These are phyloP conservation scores for Ambrosiella xylebori DNA, from an alignment of 2,329 filamentous ascomycete genomes.

Conservation along the genomic window DNA sequence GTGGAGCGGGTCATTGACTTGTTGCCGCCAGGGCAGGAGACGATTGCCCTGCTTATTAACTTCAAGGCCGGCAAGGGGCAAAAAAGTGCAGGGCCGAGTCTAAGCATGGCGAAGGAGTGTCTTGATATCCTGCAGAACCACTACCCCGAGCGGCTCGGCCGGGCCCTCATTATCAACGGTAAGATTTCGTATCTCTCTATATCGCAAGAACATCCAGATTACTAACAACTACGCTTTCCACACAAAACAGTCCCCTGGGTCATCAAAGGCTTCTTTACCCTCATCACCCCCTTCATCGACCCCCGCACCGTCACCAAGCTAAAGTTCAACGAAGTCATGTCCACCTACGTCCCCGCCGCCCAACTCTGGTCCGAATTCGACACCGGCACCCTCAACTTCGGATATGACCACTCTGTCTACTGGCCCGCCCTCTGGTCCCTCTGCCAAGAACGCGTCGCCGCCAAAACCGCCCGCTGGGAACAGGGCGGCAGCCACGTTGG, in stretches of 20 bases:
- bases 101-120: slow-evolving; percentile 66
- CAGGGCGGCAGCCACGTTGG: slow-evolving; percentile 66
- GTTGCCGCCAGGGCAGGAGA: slow-evolving; percentile 76
- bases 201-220: slow-evolving; percentile 8
- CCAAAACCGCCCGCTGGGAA: slow-evolving; percentile 55
- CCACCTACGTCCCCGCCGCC: slow-evolving; percentile 58
- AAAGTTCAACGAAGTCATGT: slow-evolving; percentile 91
- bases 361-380: slow-evolving; percentile 66
- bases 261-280: slow-evolving; percentile 85
- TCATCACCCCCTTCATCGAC: slow-evolving; percentile 93
- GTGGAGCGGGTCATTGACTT: slow-evolving; percentile 76
- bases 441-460: slow-evolving; percentile 46
- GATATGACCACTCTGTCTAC: slow-evolving; percentile 76
- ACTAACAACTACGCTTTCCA: neutral
- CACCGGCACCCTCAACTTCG: slow-evolving; percentile 68
- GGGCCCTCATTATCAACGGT: slow-evolving; percentile 81
- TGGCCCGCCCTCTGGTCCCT: slow-evolving; percentile 72
- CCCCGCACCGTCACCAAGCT: slow-evolving; percentile 85
- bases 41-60: slow-evolving; percentile 72
- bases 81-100: slow-evolving; percentile 53
- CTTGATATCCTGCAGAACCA: slow-evolving; percentile 84
- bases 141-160: slow-evolving; percentile 82
- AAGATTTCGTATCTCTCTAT: slow-evolving; percentile 18
- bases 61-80: slow-evolving; percentile 67
- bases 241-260: slow-evolving; percentile 59